phyloP scores from a whole-genome alignment of 257 asterid species.

The Gynochthodes officinalis region DNA sequence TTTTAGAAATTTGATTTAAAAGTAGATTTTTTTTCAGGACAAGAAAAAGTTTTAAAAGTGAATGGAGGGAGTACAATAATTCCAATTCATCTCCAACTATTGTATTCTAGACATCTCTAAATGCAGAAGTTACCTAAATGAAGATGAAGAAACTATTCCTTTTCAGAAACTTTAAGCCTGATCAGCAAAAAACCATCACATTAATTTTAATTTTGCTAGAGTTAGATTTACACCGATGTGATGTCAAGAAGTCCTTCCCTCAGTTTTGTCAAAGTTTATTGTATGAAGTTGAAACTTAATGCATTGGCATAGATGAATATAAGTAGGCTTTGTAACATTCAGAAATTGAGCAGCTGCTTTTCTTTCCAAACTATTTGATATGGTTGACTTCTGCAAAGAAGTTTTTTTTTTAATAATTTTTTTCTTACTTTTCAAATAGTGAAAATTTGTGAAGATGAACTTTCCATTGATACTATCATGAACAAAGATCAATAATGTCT shows the following conservation, averaged over 20 bases:
- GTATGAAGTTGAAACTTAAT: neutral
- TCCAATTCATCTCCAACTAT: constrained; percentile 1
- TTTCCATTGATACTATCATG: neutral
- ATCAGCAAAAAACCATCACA: neutral
- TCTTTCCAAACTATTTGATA: neutral
- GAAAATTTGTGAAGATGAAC: neutral
- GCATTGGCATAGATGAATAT: neutral
- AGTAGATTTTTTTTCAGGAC: too few relatives aligned
- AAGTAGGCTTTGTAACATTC: neutral
- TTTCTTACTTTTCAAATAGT: neutral
- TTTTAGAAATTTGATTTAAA: too few relatives aligned
- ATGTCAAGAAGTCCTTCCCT: neutral
- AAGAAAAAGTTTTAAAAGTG: too few relatives aligned
- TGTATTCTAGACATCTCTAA: neutral
- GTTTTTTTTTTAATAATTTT: too few relatives aligned
- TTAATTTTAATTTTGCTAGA: neutral
- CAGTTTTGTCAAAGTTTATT: neutral
- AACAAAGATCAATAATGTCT: neutral
- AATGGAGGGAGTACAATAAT: too few relatives aligned
- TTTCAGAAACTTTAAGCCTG: neutral
- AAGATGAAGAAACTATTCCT: neutral
- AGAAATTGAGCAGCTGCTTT: neutral
- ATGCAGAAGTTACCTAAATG: neutral
- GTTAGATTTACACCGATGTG: neutral
- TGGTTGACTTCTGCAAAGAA: neutral